A percentile compares a stretch with the other conserved stretches of the same genome.
Conservation (phyloP, 192 early-diverging fungal genomes). For the Entomortierella chlamydospora region DNA sequence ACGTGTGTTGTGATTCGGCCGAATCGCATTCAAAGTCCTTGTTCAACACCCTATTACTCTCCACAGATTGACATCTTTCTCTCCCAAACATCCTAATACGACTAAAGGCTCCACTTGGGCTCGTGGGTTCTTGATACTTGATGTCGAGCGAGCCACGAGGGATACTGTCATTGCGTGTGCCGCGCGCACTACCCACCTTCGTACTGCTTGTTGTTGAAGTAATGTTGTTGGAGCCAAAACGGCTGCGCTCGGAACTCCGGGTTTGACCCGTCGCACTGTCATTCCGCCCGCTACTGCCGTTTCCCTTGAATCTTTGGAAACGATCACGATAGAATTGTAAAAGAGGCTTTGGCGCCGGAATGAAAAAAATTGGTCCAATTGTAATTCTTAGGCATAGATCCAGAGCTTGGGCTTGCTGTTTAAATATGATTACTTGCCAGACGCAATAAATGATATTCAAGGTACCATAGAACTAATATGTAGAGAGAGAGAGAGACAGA, state of each 20-base stretch:
- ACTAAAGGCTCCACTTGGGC: neutral
- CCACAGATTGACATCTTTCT: constrained; percentile 22
- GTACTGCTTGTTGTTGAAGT: neutral
- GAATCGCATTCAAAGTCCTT: constrained; percentile 30
- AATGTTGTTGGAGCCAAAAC: neutral
- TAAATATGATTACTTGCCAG: constrained; percentile 3
- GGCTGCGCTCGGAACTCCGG: neutral
- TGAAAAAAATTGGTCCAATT: constrained; percentile 31
- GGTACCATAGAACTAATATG: constrained; percentile 14
- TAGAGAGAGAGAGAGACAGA: too few species aligned
- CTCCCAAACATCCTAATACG: constrained; percentile 25
- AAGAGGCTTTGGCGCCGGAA: constrained; percentile 28
- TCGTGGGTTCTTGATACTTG: neutral
- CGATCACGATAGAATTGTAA: constrained; percentile 28
- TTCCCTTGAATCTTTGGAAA: constrained; percentile 27
- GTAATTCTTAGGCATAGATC: constrained; percentile 43
- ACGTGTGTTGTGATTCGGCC: neutral
- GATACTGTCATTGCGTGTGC: neutral
- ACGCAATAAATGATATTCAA: constrained; percentile 11
- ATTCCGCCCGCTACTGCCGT: constrained; percentile 16
- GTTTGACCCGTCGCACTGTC: neutral
- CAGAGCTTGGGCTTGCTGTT: constrained; percentile 21
- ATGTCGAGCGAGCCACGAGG: constrained; percentile 15
- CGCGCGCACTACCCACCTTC: too few species aligned
- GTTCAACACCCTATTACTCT: constrained; percentile 36